phyloP scores from a whole-genome alignment of 176 grass and related monocot genomes.

The Puya raimondii region DNA sequence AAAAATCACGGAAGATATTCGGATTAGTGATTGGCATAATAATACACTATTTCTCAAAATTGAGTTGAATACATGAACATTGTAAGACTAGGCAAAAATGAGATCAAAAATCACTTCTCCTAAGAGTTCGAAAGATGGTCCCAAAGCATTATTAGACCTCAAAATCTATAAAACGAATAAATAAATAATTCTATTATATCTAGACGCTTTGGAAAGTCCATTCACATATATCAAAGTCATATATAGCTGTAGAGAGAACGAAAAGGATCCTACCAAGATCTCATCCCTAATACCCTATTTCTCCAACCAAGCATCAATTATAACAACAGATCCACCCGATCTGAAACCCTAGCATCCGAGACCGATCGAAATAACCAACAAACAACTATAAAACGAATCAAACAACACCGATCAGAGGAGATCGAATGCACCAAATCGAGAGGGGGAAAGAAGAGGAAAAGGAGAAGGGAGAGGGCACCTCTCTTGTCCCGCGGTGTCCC shows the following conservation, averaged over 20 bases:
- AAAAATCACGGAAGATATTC: too few species aligned
- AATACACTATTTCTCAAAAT: too few species aligned
- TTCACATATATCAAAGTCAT: too few species aligned
- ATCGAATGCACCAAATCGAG: neutral
- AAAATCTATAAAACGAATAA: neutral
- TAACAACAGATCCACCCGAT: neutral
- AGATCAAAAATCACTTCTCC: neutral
- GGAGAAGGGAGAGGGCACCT: neutral
- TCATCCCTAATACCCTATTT: neutral
- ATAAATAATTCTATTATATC: neutral
- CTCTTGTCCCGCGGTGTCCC: constrained; percentile 11
- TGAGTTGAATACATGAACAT: neutral
- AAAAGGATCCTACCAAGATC: neutral
- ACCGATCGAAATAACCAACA: neutral
- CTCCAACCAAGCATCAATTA: neutral
- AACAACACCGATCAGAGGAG: neutral
- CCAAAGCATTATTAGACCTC: neutral
- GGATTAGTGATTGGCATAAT: too few species aligned
- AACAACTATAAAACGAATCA: too few species aligned
- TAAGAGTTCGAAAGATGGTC: neutral
- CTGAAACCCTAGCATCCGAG: neutral
- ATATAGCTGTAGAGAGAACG: too few species aligned
- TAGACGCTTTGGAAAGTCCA: neutral
- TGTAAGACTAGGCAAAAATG: neutral
- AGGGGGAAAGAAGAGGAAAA: neutral